Evolutionary conservation across 495 filamentous ascomycete species (phyloP).

Genomic region (Xylaria castorea): DNA sequence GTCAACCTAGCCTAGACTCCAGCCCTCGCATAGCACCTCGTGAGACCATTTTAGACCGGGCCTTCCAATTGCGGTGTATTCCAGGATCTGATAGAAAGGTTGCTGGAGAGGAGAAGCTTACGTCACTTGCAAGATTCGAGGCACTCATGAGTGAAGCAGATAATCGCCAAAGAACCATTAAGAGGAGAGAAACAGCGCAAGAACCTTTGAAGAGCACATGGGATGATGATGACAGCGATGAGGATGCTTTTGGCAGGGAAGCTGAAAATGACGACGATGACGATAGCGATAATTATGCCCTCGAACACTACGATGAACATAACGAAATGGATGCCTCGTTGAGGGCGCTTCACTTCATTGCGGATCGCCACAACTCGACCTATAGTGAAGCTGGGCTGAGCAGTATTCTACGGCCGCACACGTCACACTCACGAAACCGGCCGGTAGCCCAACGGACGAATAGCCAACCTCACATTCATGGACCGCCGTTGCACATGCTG

Average conservation of each 20-base stretch:
- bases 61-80: conserved; percentile 62
- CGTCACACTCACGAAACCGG: conserved; percentile 50
- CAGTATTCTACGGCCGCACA: conserved; percentile 48
- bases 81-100: conserved; percentile 55
- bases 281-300: conserved; percentile 49
- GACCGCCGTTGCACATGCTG: conserved; percentile 30
- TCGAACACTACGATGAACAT: conserved; percentile 42
- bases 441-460: conserved; percentile 51
- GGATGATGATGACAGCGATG: conserved; percentile 49
- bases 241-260: conserved; percentile 41
- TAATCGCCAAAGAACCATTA: conserved; percentile 47
- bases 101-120: conserved; percentile 61
- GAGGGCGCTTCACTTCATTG: conserved; percentile 57
- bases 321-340: conserved; percentile 50
- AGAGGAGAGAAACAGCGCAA: conserved; percentile 32
- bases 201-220: conserved; percentile 52
- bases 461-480: conserved; percentile 52
- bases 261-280: conserved; percentile 50
- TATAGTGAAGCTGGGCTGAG: conserved; percentile 25
- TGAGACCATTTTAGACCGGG: conserved; percentile 66
- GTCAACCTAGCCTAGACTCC: conserved; percentile 42
- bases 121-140: conserved; percentile 63
- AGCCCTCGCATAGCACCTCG: conserved; percentile 53
- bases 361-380: conserved; percentile 45
- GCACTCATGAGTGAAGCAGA: conserved; percentile 64